Evolutionary conservation across 768 basidiomycete species (phyloP).

Genomic region (Boletus barrowsii): DNA sequence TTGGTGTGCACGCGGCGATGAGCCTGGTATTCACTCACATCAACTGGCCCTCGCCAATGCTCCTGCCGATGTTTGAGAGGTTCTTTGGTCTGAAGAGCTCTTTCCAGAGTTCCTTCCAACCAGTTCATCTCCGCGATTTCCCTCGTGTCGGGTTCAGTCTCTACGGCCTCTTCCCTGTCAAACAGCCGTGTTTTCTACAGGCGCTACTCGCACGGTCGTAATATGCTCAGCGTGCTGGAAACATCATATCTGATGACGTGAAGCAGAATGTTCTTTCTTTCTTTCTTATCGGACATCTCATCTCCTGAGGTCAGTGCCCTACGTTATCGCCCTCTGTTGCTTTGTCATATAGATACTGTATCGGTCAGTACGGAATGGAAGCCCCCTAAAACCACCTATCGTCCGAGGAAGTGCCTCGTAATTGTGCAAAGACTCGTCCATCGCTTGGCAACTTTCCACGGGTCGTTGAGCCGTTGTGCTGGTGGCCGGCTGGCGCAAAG

Average conservation of each 20-base stretch:
- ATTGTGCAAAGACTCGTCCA: background rate
- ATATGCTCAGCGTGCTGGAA: too few species aligned
- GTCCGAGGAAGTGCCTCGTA: background rate
- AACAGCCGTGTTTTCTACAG: too few species aligned
- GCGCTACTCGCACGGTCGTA: too few species aligned
- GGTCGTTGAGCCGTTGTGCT: background rate
- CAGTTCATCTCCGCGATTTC: conserved; percentile 5
- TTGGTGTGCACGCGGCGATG: background rate
- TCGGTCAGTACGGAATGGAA: conserved; percentile 1
- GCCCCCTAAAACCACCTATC: conserved; percentile 4
- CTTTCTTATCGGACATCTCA: background rate
- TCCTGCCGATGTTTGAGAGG: background rate
- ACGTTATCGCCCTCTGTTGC: background rate
- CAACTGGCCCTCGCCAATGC: background rate
- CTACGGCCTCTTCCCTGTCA: too few species aligned
- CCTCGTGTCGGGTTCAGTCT: background rate
- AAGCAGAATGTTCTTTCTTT: background rate
- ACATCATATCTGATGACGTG: background rate
- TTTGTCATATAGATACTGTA: background rate
- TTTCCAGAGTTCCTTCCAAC: background rate
- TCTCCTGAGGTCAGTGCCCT: background rate
- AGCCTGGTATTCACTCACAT: background rate
- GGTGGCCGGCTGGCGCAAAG: background rate
- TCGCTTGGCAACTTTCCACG: background rate
- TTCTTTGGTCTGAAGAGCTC: background rate